phyloP scores from a whole-genome alignment of 805 yeast species.

The Ogataea siamensis region DNA sequence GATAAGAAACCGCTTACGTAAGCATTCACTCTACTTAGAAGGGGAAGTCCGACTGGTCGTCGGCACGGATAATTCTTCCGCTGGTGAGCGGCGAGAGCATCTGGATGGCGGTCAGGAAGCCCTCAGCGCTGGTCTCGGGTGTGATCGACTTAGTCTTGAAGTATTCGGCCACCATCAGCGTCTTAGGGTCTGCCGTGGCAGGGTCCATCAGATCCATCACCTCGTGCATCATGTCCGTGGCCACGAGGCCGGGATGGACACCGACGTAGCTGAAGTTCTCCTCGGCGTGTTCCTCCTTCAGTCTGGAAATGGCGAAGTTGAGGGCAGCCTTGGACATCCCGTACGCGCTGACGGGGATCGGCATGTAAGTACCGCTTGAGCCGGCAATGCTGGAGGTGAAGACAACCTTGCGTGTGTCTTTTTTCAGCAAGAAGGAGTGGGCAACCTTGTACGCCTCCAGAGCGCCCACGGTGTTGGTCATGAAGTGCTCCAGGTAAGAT shows the following conservation, averaged over 20 bases:
- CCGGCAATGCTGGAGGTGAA: slow-evolving; percentile 33
- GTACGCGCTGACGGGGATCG: slow-evolving; percentile 27
- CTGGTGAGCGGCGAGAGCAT: background rate
- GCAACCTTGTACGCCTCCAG: slow-evolving; percentile 31
- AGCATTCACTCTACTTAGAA: background rate
- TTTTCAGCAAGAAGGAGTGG: slow-evolving; percentile 29
- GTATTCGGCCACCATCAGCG: slow-evolving; percentile 9
- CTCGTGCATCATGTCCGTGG: slow-evolving; percentile 5
- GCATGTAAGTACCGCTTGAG: slow-evolving; percentile 27
- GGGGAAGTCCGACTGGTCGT: background rate
- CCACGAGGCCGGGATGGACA: slow-evolving; percentile 14
- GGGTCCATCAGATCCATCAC: background rate
- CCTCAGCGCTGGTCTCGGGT: background rate
- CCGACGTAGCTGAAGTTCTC: slow-evolving; percentile 19
- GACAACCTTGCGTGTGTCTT: slow-evolving; percentile 28
- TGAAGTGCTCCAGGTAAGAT: slow-evolving; percentile 1
- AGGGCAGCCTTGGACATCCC: slow-evolving; percentile 39
- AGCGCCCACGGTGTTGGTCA: slow-evolving; percentile 34
- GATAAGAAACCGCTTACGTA: background rate
- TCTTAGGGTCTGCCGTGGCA: background rate
- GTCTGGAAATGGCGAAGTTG: slow-evolving; percentile 28
- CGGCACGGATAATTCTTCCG: background rate
- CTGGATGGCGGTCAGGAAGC: background rate
- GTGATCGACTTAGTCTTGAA: slow-evolving; percentile 7
- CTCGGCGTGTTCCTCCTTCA: slow-evolving; percentile 27